Percentiles rank a stretch among this genome's conserved stretches.
Evolutionary conservation across 805 yeast genomes (phyloP).

Genomic region (Brettanomyces custersianus): DNA sequence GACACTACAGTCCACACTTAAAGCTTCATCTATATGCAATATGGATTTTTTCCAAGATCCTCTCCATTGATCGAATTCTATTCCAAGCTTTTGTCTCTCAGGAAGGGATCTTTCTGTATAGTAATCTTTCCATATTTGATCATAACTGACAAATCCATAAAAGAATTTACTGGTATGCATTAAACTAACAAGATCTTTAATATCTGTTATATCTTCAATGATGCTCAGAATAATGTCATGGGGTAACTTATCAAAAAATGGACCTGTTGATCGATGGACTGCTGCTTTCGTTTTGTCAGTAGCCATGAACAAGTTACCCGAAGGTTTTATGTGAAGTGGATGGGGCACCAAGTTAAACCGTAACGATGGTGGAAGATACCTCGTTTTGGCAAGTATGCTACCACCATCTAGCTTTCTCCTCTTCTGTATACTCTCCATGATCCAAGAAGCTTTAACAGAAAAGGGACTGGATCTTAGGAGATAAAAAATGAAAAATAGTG

Average conservation of each 20-base stretch:
- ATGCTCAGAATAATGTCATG: slow-evolving; percentile 59
- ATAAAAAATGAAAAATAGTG: too few species aligned
- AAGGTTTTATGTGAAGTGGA: slow-evolving; percentile 67
- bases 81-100: slow-evolving; percentile 2
- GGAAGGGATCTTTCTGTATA: slow-evolving; percentile 26
- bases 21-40: slow-evolving; percentile 31
- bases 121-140: slow-evolving; percentile 71
- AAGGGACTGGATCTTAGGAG: too few species aligned
- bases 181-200: slow-evolving; percentile 39
- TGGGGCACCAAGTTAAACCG: slow-evolving; percentile 34
- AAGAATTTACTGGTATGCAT: slow-evolving; percentile 55
- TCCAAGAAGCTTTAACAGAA: too few species aligned
- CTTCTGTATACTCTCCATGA: too few species aligned
- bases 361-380: slow-evolving; percentile 14
- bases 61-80: slow-evolving; percentile 38
- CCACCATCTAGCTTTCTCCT: too few species aligned
- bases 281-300: slow-evolving; percentile 10
- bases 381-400: slow-evolving; percentile 1
- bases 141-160: slow-evolving; percentile 67
- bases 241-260: slow-evolving; percentile 34
- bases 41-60: slow-evolving; percentile 78
- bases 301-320: slow-evolving; percentile 45
- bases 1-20: slow-evolving; percentile 32
- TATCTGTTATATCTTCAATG: slow-evolving; percentile 39
- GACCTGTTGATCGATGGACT: slow-evolving; percentile 40